Evolutionary conservation across 2,329 filamentous ascomycete genomes (phyloP).

Genomic region (Achaetomium macrosporum): DNA sequence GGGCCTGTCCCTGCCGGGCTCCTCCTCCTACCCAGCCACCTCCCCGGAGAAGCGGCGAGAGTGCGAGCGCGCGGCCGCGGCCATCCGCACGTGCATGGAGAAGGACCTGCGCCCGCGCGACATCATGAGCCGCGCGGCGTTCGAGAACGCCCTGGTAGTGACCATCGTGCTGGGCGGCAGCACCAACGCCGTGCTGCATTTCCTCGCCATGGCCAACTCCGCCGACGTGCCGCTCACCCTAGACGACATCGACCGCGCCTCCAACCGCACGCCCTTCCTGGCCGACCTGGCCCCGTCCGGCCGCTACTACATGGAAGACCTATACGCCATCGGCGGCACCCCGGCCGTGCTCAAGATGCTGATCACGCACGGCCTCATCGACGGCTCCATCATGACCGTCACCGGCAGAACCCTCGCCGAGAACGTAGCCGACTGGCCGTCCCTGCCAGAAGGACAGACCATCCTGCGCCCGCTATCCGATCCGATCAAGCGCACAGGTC

Average conservation of each 20-base stretch:
- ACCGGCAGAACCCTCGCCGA: slow-evolving; percentile 79
- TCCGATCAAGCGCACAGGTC: slow-evolving; percentile 75
- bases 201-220: slow-evolving; percentile 84
- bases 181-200: slow-evolving; percentile 83
- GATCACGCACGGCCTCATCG: slow-evolving; percentile 66
- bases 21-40: slow-evolving; percentile 73
- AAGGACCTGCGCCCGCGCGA: slow-evolving; percentile 75
- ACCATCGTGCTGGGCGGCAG: slow-evolving; percentile 90
- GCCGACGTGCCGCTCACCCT: slow-evolving; percentile 71
- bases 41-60: slow-evolving; percentile 82
- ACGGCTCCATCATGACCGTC: slow-evolving; percentile 73
- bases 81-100: slow-evolving; percentile 74
- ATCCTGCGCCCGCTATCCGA: slow-evolving; percentile 72
- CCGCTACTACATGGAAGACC: slow-evolving; percentile 76
- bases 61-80: slow-evolving; percentile 73
- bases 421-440: slow-evolving; percentile 72
- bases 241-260: slow-evolving; percentile 77
- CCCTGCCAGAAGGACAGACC: slow-evolving; percentile 68
- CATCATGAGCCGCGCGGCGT: slow-evolving; percentile 70
- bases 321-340: slow-evolving; percentile 80
- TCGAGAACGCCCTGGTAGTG: slow-evolving; percentile 84
- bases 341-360: slow-evolving; percentile 82
- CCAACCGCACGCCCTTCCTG: slow-evolving; percentile 77
- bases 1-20: slow-evolving; percentile 75
- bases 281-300: slow-evolving; percentile 81